Conservation (phyloP, 345 rosid species). For the Lepidium sativum region DNA sequence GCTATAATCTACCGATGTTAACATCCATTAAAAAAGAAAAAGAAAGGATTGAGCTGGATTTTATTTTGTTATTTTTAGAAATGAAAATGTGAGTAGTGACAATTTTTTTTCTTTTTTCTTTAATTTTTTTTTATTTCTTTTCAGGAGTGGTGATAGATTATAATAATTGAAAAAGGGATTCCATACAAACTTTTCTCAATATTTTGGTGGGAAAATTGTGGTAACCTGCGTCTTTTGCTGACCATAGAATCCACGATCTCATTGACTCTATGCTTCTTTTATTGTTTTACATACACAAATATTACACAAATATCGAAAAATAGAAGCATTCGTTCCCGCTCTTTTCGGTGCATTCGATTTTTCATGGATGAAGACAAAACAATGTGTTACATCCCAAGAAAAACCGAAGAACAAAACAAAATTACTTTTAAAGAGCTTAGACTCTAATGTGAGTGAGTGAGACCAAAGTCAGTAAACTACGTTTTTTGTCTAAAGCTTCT, state of each 20-base stretch:
- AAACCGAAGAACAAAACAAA: constrained; percentile 26
- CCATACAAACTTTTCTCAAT: constrained; percentile 8
- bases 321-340: constrained; percentile 28
- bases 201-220: constrained; percentile 21
- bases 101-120: background rate
- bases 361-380: constrained; percentile 25
- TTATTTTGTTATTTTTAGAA: background rate
- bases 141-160: constrained; percentile 4
- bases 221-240: constrained; percentile 28
- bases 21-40: background rate
- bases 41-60: background rate
- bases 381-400: constrained; percentile 16
- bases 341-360: constrained; percentile 23
- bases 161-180: constrained; percentile 22
- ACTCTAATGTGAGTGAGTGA: constrained; percentile 23
- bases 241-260: constrained; percentile 26
- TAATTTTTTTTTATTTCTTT: background rate
- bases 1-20: background rate
- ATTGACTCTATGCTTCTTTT: constrained; percentile 22
- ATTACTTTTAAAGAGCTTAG: background rate
- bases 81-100: background rate
- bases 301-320: background rate
- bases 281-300: background rate
- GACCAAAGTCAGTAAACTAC: constrained; percentile 29
- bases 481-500: constrained; percentile 5